Base-by-base conservation (phyloP, 257 asterid genomes). In the Jasminum sambac region DNA sequence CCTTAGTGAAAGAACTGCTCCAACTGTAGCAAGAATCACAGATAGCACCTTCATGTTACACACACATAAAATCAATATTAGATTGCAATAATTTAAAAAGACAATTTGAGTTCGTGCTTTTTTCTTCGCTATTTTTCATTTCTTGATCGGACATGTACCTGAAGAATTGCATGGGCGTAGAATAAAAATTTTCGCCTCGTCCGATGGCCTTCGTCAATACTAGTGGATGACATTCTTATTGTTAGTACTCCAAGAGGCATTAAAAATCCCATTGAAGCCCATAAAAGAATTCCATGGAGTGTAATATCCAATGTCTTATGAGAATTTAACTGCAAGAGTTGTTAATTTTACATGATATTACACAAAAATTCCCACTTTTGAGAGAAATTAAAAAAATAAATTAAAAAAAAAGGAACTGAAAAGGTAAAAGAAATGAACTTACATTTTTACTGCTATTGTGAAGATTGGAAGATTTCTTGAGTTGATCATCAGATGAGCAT, bases 241-340 rank as follows among this genome's bases (percentile, higher is more conserved):
- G 77, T 40, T 21, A 92, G 83, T 80, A 92, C 80, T 39, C 93
- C 98, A 14, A 79, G 69, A 43, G 97, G 98, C 87, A 90, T 85
- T 71, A 90, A 81, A 74, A 87, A 77, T 46, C 96, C 97, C 83
- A 83, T 79, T 41, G 98, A 88, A 79, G 88, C 88, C 97, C 98
- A 92, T 24, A 88, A 73, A 14, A 90, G 74, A 60, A 92, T 70
- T 40, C 96, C 98, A 82, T 90, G 98, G 72, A 90, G 77, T 70
- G 68, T 80, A 72, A 92, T 87, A 24, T 87, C 87, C 77, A 74
- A 63, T 66, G 60, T 63, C 81, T 61, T 88, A 55, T 68, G 72
- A 67, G 82, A 70, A 77, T 65, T 77, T 34, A 72, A 85, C 96
- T 92, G 83, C 82, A 77, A 58, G 41, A 71, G 14, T 67, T 6